Base-by-base conservation (phyloP, 805 yeast species). In the Candida cerambycidarum region DNA sequence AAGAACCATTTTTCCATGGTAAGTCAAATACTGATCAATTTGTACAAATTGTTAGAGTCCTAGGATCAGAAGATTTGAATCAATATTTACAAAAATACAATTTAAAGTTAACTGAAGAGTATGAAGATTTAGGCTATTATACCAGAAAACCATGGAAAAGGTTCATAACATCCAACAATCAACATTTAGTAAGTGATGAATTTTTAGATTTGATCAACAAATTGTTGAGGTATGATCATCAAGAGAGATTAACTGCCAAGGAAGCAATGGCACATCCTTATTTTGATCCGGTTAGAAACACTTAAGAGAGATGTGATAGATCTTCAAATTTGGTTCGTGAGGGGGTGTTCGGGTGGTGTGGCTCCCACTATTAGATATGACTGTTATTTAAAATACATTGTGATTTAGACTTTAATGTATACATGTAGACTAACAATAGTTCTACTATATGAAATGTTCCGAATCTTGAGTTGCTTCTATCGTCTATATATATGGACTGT, bases 1-100 rank as follows among this genome's bases (percentile, higher is more conserved):
- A 82, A 58, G 97, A 89, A 57, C 97, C 97, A 10, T 86, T 89
- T 51, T 89, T 89, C 76, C 92, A 87, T 61, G 97, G 96, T 15
- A 83, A 86, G 48, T 85, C 95, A 15, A 89, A 89, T 62, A 86
- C 89, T 31, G 96, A 89, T 67, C 97, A 89, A 67, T 69, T 89
- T 56, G 95, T 89, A 17, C 90, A 88, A 62, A 89, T 89, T 48
- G 96, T 89, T 11, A 77, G 87, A 47, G 93, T 89, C 1, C 73
- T 89, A 54, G 97, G 97, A 15, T 85, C 96, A 1, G 85, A 83
- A 45, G 90, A 82, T 51, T 71, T 89, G 41, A 68, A 80, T 56
- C 67, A 65, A 38, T 89, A 88, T 61, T 70, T 85, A 50, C 65
- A 72, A 39, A 85, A 83, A 59, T 89, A 89, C 62, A 78, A 78